These are phyloP conservation scores for Blastobotrys illinoisensis DNA, from an alignment of 1,139 yeast species.

Conservation along the genomic window DNA sequence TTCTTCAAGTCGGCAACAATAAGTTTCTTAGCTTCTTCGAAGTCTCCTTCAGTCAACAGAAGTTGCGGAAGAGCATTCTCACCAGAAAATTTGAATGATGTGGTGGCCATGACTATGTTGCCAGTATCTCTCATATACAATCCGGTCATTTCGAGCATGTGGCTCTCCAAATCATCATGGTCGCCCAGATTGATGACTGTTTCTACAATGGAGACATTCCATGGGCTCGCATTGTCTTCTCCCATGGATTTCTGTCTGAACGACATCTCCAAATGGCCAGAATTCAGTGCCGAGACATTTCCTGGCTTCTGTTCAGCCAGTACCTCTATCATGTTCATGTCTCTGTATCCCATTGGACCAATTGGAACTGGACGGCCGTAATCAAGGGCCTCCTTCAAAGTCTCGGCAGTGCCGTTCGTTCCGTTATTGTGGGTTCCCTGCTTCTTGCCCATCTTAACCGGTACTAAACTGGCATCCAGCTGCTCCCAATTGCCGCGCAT, in stretches of 20 bases:
- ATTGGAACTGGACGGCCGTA: neutral
- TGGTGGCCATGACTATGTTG: slow-evolving; percentile 55
- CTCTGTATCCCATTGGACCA: neutral
- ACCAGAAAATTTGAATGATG: slow-evolving; percentile 71
- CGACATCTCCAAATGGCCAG: neutral
- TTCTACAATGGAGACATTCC: slow-evolving; percentile 21
- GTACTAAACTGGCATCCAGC: slow-evolving; percentile 14
- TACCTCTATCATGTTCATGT: neutral
- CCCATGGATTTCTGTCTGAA: neutral
- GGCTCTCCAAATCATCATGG: slow-evolving; percentile 11
- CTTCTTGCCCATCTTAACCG: slow-evolving; percentile 20
- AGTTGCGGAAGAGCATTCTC: slow-evolving; percentile 52
- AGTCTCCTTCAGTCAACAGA: slow-evolving; percentile 37
- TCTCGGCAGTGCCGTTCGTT: neutral
- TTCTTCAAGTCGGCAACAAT: slow-evolving; percentile 21
- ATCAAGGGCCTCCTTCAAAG: neutral
- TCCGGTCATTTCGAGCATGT: slow-evolving; percentile 48
- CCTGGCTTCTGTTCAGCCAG: neutral
- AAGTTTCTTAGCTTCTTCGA: slow-evolving; percentile 38
- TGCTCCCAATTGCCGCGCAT: slow-evolving; percentile 22
- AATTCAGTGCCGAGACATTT: neutral
- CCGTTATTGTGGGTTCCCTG: neutral
- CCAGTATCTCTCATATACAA: slow-evolving; percentile 70
- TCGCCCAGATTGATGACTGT: slow-evolving; percentile 20
- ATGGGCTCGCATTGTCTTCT: neutral